Percentiles rank a stretch among this genome's conserved stretches.
phyloP scores from a whole-genome alignment of 345 rosid genomes.

The Luvunga scandens region DNA sequence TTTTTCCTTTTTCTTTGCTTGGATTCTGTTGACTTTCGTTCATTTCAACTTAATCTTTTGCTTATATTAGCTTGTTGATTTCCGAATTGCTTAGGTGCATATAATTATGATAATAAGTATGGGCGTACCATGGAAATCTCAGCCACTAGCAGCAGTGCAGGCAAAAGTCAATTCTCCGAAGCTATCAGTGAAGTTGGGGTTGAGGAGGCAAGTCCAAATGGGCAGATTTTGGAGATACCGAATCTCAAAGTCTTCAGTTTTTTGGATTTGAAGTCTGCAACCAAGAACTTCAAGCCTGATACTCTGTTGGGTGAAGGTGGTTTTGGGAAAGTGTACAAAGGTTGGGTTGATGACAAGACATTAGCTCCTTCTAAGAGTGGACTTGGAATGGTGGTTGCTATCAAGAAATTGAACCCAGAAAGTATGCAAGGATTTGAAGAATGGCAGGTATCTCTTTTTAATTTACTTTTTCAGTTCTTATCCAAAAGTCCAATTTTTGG shows the following conservation, averaged over 20 bases:
- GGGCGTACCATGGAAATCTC: conserved; percentile 34
- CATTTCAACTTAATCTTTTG: background rate
- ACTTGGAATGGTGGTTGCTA: conserved; percentile 62
- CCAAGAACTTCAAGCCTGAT: conserved; percentile 61
- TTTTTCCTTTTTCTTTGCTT: background rate
- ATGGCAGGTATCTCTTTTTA: conserved; percentile 59
- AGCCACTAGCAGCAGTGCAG: conserved; percentile 35
- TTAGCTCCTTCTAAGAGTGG: conserved; percentile 56
- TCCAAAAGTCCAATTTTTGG: background rate
- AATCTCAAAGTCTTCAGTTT: conserved; percentile 49
- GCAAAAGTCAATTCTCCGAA: conserved; percentile 46
- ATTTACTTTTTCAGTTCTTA: background rate
- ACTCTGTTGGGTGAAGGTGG: conserved; percentile 78
- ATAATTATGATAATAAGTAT: conserved; percentile 12
- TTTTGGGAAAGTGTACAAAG: conserved; percentile 79
- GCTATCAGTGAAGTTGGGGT: conserved; percentile 32
- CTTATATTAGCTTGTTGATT: background rate
- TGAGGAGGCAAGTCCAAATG: conserved; percentile 22
- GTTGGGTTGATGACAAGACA: conserved; percentile 70
- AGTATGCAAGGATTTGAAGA: conserved; percentile 70
- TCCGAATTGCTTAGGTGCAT: background rate
- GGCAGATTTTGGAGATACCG: conserved; percentile 30
- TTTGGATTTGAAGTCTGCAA: conserved; percentile 57
- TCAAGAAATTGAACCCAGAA: conserved; percentile 68
- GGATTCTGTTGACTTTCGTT: background rate